A percentile compares a stretch with the other conserved stretches of the same genome.
phyloP scores from a whole-genome alignment of 768 basidiomycete species.

The Trametes punicea region DNA sequence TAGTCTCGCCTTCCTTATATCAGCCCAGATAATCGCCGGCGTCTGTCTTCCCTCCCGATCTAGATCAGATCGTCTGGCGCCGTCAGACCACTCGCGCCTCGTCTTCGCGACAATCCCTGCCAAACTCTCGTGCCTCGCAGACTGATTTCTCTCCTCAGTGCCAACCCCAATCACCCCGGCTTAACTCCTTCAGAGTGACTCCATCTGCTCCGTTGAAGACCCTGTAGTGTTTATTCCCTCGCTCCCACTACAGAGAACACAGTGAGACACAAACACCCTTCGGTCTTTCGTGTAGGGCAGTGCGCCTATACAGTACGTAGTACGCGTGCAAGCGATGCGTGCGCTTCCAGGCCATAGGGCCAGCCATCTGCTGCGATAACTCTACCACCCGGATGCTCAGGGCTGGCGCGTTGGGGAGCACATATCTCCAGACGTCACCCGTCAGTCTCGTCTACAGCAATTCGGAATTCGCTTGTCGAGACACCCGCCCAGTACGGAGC shows the following conservation, averaged over 20 bases:
- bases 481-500: conserved; percentile 1
- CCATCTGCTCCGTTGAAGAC: neutral
- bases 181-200: neutral
- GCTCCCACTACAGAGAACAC: too few species aligned
- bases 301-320: too few species aligned
- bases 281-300: too few species aligned
- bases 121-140: neutral
- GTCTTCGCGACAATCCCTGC: neutral
- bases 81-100: conserved; percentile 9
- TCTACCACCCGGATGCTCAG: neutral
- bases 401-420: neutral
- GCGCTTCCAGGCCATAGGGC: too few species aligned
- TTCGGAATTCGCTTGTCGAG: conserved; percentile 16
- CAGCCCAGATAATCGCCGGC: conserved; percentile 16
- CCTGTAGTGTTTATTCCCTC: too few species aligned
- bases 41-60: conserved; percentile 8
- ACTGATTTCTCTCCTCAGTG: neutral
- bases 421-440: conserved; percentile 13
- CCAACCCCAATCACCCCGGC: neutral
- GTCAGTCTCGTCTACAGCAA: conserved; percentile 8
- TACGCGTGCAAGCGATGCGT: too few species aligned
- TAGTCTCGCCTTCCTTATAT: conserved; percentile 30
- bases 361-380: too few species aligned
- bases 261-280: too few species aligned
- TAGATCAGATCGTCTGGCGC: neutral